Evolutionary conservation across 352 stramenopile species (phyloP), one percentile per base, ranked within the genome.

Genomic region (Aphanomyces invadans): DNA sequence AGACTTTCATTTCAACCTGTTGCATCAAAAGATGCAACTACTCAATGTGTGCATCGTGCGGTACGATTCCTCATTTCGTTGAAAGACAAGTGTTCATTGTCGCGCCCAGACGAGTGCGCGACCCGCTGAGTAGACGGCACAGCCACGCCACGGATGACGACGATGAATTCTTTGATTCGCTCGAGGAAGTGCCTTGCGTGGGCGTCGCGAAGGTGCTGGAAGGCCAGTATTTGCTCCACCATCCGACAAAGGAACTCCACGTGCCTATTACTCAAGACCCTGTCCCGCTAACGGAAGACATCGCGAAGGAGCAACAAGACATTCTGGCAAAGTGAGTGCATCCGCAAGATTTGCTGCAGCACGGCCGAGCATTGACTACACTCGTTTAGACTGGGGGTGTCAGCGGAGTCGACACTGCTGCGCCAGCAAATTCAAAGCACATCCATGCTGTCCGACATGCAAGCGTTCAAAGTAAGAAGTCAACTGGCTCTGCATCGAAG

Each of bases 81-180:
- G n/a, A n/a, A n/a, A n/a, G n/a, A n/a, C n/a, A n/a, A n/a, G n/a
- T n/a, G n/a, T n/a, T n/a, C n/a, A n/a, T n/a, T n/a, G n/a, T n/a
- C n/a, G n/a, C 63, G 70, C 73, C 10, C 68, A 82, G 33, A 56
- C 28, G 32, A 15, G 59, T 66, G 2, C 45, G 38, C 21, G 26
- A 31, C 2, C 60, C 51, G 23, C 17, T 59, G 5, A 53, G n/a
- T 49, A 32, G 55, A 2, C 55, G 55, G 21, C 60, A 68, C 10
- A 68, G 29, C 25, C 46, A 32, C 33, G 44, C 56, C 75, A 11
- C 80, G 71, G 32, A 61, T 68, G 89, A 80, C 31, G 84, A 90
- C n/a, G 81, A 92, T 36, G 84, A 92, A 56, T 92, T 90, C 66
- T 92, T 89, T 64, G 84, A 92, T 53, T 86, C 80, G 10, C 72